Evolutionary conservation across 139 green algal genomes (phyloP).

Genomic region (Haematococcus lacustris): DNA sequence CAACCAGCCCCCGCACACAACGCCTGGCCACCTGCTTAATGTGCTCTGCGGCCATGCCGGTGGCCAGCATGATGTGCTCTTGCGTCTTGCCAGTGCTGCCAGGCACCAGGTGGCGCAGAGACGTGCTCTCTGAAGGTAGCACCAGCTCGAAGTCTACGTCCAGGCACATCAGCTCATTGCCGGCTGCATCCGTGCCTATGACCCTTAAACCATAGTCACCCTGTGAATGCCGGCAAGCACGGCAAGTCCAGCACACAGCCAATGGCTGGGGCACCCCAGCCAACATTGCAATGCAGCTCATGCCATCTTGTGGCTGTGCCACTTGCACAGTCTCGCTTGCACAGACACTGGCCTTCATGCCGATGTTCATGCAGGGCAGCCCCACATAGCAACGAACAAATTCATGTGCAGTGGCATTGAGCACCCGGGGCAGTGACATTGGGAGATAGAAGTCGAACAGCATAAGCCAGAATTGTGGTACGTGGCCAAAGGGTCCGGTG

Average conservation of each 20-base stretch:
- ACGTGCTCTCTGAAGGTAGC: slow-evolving; percentile 3
- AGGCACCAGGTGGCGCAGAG: too few species aligned
- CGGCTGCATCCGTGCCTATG: slow-evolving; percentile 9
- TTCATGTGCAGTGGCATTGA: neutral
- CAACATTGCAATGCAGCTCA: neutral
- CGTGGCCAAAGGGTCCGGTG: too few species aligned
- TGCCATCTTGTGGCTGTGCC: neutral
- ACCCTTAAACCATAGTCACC: slow-evolving; percentile 41
- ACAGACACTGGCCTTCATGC: neutral
- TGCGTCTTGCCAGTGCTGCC: too few species aligned
- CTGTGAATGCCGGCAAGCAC: slow-evolving; percentile 11
- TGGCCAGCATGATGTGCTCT: too few species aligned
- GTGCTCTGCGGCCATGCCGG: too few species aligned
- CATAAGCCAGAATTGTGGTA: too few species aligned
- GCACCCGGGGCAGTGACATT: too few species aligned
- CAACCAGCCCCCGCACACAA: too few species aligned
- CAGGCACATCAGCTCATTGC: slow-evolving; percentile 37
- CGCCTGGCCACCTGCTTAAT: too few species aligned
- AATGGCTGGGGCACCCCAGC: too few species aligned
- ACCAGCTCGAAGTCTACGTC: slow-evolving; percentile 42
- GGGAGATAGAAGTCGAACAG: too few species aligned
- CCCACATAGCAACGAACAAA: neutral
- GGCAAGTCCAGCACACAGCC: too few species aligned
- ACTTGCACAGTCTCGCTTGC: neutral
- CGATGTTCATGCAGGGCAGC: neutral